Evolutionary conservation across 2,329 filamentous ascomycete species (phyloP), one percentile per base, ranked within the genome.

Genomic region (Furcasterigmium sp.): DNA sequence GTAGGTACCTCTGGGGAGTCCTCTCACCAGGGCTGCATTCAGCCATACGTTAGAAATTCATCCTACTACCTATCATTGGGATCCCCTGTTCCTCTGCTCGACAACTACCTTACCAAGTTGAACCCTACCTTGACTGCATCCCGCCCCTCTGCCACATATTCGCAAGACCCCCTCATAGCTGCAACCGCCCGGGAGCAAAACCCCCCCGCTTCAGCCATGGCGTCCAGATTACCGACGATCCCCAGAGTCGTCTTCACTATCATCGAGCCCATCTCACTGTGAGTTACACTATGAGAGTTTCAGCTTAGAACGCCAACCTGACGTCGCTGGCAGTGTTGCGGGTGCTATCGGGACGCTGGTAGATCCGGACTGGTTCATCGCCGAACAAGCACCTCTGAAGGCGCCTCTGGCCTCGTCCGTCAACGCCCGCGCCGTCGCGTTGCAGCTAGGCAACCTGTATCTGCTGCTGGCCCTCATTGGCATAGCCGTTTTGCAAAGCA

Each of bases 371-470:
- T 79, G 75, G 69, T 88, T 88, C 59, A 74, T 85, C 47, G 63
- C 69, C 17, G 74, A 81, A 53, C 84, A 87, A 57, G 69, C 80
- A 30, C 53, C 57, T 18, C 49, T 60, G 20, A 53, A 43, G 9
- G 30, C 17, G 30, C 29, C 38, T 9, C 32, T 17, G 18, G 37
- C 58, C 37, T 53, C 61, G 9, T 68, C 70, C 37, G 64, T 66
- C 39, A 69, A 72, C 51, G 69, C 70, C 48, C 68, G 75, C 34
- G 67, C 83, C n/a, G 63, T 87, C 21, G 76, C 80, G 37, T 71
- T 77, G 52, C 82, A 89, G 62, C 70, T 89, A 14, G 84, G 82
- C 36, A 89, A 89, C 53, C 59, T 81, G 17, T 88, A 87, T 53
- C 72, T 82, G 1, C 69, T 88, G 11, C 67, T 87, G 38, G 80